These are phyloP conservation scores for Aspergillus egyptiacus DNA, from an alignment of 495 filamentous ascomycete genomes.

Conservation along the genomic window DNA sequence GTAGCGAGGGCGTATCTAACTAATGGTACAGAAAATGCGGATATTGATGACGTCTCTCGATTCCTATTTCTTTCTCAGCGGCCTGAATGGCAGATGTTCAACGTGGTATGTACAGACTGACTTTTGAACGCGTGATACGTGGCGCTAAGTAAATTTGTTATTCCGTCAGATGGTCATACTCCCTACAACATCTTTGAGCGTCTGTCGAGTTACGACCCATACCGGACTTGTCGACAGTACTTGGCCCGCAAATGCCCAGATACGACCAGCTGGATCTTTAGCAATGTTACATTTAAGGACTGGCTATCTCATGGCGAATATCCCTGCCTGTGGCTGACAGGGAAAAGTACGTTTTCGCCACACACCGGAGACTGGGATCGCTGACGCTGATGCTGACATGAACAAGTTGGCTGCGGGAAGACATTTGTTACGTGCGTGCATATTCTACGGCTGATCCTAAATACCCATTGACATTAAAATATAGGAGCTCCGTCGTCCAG, in stretches of 20 bases:
- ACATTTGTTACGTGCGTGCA: not conserved
- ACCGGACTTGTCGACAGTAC: not conserved
- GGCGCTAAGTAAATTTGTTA: not conserved
- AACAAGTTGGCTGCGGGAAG: not conserved
- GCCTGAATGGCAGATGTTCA: not conserved
- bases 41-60: not conserved
- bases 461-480: not conserved
- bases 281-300: not conserved
- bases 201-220: not conserved
- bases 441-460: not conserved
- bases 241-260: not conserved
- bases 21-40: not conserved
- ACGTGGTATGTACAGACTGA: not conserved
- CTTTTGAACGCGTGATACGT: not conserved
- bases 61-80: not conserved
- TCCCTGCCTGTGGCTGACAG: constrained; percentile 1
- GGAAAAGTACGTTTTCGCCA: constrained; percentile 1
- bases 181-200: not conserved
- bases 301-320: not conserved
- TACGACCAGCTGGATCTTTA: not conserved
- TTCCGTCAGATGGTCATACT: not conserved
- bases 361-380: not conserved
- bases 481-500: not conserved
- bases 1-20: not conserved
- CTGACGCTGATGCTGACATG: not conserved